phyloP scores from a whole-genome alignment of 495 filamentous ascomycete genomes.

The Penicillium psychrofluorescens region DNA sequence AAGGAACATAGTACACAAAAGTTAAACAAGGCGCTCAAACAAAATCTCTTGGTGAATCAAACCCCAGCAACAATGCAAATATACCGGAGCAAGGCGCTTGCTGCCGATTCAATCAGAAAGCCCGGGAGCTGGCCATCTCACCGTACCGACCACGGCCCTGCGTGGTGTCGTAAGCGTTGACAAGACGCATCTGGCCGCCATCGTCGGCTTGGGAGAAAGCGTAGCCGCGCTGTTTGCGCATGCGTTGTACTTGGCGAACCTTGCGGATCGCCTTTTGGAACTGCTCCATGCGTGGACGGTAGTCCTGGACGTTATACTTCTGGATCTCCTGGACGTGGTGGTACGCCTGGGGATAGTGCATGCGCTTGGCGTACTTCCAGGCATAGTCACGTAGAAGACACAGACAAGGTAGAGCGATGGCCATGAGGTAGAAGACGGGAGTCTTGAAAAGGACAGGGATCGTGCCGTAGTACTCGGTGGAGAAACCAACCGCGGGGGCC shows the following conservation, averaged over 20 bases:
- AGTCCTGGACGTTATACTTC: conserved; percentile 99
- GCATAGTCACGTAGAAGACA: conserved; percentile 88
- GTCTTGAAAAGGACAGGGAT: conserved; percentile 72
- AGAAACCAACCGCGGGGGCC: conserved; percentile 78
- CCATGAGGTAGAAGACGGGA: conserved; percentile 87
- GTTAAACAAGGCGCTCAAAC: too few species aligned
- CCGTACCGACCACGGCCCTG: conserved; percentile 84
- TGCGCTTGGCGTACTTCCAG: conserved; percentile 79
- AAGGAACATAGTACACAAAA: too few species aligned
- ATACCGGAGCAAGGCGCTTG: conserved; percentile 4
- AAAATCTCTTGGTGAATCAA: conserved; percentile 7
- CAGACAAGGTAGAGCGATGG: conserved; percentile 66
- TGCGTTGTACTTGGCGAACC: conserved; percentile 95
- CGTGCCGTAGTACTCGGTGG: conserved; percentile 77
- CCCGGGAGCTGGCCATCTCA: conserved; percentile 81
- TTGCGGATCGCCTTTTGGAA: conserved; percentile 99
- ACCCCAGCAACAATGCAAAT: conserved; percentile 7
- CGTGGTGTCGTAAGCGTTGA: conserved; percentile 97
- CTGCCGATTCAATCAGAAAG: conserved; percentile 6
- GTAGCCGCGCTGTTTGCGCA: conserved; percentile 98
- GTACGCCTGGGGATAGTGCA: conserved; percentile 94
- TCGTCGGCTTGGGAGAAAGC: conserved; percentile 98
- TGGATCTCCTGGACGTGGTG: conserved; percentile 99
- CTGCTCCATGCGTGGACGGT: conserved; percentile 97
- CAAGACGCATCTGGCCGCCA: conserved; percentile 67